Conservation (phyloP, 495 filamentous ascomycete species). For the Hypoxylon rickii region DNA sequence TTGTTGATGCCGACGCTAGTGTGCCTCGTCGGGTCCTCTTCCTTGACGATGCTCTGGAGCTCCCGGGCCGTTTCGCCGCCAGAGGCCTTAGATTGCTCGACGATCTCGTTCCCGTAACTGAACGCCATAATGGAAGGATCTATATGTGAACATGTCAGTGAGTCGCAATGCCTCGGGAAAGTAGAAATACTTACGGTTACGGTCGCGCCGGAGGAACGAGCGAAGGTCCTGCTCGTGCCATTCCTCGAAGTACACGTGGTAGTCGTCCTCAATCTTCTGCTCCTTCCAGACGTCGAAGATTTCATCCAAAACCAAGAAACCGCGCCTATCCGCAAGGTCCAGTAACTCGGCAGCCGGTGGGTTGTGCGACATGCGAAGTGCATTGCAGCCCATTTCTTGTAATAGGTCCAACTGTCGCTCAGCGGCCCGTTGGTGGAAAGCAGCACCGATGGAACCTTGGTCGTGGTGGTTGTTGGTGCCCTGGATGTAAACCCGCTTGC, state of each 20-base stretch:
- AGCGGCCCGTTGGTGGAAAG: conserved; percentile 50
- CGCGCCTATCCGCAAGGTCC: conserved; percentile 60
- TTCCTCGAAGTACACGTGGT: conserved; percentile 50
- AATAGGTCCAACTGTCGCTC: conserved; percentile 52
- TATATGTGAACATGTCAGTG: neutral
- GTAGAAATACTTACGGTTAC: conserved; percentile 45
- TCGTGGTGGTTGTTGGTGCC: conserved; percentile 56
- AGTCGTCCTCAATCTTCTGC: conserved; percentile 51
- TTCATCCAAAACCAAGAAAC: conserved; percentile 61
- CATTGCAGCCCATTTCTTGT: conserved; percentile 54
- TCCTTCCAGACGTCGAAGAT: conserved; percentile 53
- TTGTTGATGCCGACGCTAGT: conserved; percentile 47
- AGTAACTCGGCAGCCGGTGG: conserved; percentile 59
- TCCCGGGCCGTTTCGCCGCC: conserved; percentile 38
- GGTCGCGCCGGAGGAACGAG: conserved; percentile 51
- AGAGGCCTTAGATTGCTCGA: conserved; percentile 40
- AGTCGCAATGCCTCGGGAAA: neutral
- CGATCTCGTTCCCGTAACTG: conserved; percentile 55
- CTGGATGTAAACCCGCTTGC: conserved; percentile 42
- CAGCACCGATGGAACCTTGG: conserved; percentile 50
- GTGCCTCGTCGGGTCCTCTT: conserved; percentile 50
- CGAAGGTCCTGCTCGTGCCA: conserved; percentile 56
- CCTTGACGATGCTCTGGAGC: conserved; percentile 42
- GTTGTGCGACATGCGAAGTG: conserved; percentile 56
- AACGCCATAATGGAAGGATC: conserved; percentile 55